These are phyloP conservation scores for Astragalus membranaceus DNA, from an alignment of 306 rosid species.

Conservation along the genomic window DNA sequence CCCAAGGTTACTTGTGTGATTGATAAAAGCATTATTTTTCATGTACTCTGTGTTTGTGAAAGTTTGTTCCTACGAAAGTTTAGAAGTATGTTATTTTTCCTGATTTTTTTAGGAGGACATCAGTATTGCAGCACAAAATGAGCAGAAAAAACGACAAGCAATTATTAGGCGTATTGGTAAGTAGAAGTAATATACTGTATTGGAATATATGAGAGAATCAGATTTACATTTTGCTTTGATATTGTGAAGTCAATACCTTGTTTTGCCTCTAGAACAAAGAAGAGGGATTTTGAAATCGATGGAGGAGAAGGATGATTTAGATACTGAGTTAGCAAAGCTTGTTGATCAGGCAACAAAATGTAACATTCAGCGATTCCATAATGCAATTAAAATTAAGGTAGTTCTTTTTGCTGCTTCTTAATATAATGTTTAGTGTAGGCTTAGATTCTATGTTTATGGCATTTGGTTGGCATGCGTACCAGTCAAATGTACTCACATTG, in stretches of 20 bases:
- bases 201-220: constrained; percentile 4
- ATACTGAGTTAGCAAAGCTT: constrained; percentile 54
- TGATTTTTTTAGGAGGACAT: constrained; percentile 56
- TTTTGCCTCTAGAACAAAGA: constrained; percentile 53
- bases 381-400: constrained; percentile 71
- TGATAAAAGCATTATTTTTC: not conserved
- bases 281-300: constrained; percentile 41
- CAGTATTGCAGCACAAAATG: constrained; percentile 29
- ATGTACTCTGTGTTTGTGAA: not conserved
- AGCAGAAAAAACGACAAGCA: constrained; percentile 41
- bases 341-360: constrained; percentile 50
- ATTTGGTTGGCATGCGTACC: not conserved
- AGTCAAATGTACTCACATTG: not conserved
- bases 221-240: not conserved
- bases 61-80: not conserved
- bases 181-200: constrained; percentile 13
- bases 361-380: constrained; percentile 47
- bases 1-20: not conserved
- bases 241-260: constrained; percentile 9
- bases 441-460: not conserved
- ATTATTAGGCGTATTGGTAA: constrained; percentile 49
- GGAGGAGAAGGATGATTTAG: constrained; percentile 54
- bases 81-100: not conserved
- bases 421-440: constrained; percentile 6
- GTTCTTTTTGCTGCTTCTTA: constrained; percentile 1